phyloP scores from a whole-genome alignment of 2,329 filamentous ascomycete genomes.

The Tympanopsis confertula region DNA sequence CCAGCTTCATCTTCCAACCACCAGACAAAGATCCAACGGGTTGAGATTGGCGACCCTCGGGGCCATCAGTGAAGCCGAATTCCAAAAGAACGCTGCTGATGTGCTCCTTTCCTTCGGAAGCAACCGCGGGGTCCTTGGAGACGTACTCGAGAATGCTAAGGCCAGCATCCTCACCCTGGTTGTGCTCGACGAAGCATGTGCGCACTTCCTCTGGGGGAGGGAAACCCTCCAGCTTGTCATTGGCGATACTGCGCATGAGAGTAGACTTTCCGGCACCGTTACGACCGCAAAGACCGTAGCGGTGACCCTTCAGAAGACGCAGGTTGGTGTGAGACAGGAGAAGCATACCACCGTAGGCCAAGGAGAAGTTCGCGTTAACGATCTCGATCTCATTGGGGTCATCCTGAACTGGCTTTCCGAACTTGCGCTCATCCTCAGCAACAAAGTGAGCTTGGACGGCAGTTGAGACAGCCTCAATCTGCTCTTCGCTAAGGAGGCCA shows the following conservation, averaged over 20 bases:
- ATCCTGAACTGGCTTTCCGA: conserved; percentile 71
- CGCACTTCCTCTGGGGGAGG: conserved; percentile 82
- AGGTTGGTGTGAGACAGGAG: conserved; percentile 92
- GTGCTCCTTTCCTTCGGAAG: conserved; percentile 64
- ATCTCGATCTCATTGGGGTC: conserved; percentile 91
- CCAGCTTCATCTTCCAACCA: conserved; percentile 99
- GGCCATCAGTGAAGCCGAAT: conserved; percentile 85
- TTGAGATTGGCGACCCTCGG: conserved; percentile 77
- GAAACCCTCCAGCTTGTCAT: conserved; percentile 93
- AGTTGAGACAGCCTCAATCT: conserved; percentile 52
- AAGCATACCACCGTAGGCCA: conserved; percentile 96
- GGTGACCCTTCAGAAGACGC: conserved; percentile 85
- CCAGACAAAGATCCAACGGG: conserved; percentile 90
- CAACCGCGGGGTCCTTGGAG: conserved; percentile 76
- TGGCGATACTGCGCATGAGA: conserved; percentile 90
- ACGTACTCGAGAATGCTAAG: conserved; percentile 93
- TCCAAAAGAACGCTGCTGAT: conserved; percentile 77
- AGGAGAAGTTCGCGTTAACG: conserved; percentile 93
- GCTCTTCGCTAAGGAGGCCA: conserved; percentile 52
- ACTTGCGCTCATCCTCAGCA: conserved; percentile 78
- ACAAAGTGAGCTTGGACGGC: conserved; percentile 69
- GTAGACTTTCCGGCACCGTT: conserved; percentile 99
- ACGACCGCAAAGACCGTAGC: conserved; percentile 90
- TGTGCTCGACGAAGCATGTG: conserved; percentile 98
- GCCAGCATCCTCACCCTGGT: conserved; percentile 94